A percentile compares a stretch with the other conserved stretches of the same genome.
These are phyloP conservation scores for Euphorbia tirucalli DNA, from an alignment of 345 rosid species.

Conservation along the genomic window DNA sequence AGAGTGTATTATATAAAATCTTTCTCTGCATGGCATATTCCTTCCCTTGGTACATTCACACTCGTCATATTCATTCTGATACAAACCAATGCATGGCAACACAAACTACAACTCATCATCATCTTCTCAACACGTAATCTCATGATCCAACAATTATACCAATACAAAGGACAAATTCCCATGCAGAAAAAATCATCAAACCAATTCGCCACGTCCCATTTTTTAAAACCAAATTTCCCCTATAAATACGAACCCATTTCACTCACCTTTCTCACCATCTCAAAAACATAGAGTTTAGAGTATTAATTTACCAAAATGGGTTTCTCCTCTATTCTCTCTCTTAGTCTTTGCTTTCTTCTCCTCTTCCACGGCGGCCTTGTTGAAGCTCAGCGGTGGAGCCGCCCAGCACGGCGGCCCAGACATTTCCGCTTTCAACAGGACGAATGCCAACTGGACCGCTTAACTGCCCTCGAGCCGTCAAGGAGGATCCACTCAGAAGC, in stretches of 20 bases:
- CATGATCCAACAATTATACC: no score
- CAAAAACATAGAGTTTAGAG: no score
- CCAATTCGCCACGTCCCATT: background rate
- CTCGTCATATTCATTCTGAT: background rate
- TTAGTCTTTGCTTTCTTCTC: background rate
- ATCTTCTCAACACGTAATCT: background rate
- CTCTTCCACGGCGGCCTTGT: background rate
- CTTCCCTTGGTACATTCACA: no score
- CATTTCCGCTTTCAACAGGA: background rate
- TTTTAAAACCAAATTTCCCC: background rate
- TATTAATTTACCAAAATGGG: background rate
- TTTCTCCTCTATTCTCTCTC: background rate
- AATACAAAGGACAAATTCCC: background rate
- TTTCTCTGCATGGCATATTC: no score
- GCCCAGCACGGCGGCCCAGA: background rate
- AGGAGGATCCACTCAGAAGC: conserved; percentile 26
- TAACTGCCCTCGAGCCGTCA: background rate
- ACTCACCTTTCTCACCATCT: background rate
- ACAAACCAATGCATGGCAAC: background rate
- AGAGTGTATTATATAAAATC: no score
- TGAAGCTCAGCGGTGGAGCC: background rate
- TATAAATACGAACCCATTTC: background rate
- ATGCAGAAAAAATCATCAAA: background rate
- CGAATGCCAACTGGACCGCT: background rate
- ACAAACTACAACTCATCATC: background rate